phyloP scores from a whole-genome alignment of 1,139 yeast species.

The Blastobotrys capitulatus region DNA sequence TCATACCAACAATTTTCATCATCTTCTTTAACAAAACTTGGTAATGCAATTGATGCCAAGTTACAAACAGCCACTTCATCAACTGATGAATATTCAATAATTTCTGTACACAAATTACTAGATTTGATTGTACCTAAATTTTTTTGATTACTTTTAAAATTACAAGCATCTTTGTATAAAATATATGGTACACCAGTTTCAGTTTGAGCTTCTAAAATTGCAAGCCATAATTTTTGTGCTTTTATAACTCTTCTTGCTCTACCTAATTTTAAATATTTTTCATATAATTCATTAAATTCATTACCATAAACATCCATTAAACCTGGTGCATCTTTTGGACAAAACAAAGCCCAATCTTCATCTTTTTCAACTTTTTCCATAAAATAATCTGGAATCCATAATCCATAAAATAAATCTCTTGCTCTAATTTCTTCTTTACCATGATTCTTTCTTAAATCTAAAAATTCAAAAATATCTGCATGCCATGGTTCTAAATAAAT shows the following conservation, averaged over 20 bases:
- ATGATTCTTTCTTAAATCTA: constrained; percentile 70
- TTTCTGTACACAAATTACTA: constrained; percentile 77
- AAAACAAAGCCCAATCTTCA: constrained; percentile 70
- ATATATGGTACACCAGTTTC: constrained; percentile 84
- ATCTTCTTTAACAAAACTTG: constrained; percentile 46
- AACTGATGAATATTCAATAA: constrained; percentile 71
- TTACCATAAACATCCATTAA: constrained; percentile 64
- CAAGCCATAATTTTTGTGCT: constrained; percentile 74
- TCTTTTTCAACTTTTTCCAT: constrained; percentile 70
- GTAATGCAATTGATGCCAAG: constrained; percentile 72
- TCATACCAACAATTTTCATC: constrained; percentile 42
- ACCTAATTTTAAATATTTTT: constrained; percentile 56
- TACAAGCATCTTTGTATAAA: constrained; percentile 79
- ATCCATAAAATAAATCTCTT: constrained; percentile 73
- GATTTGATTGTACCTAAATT: constrained; percentile 75
- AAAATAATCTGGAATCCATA: constrained; percentile 80
- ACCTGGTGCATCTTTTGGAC: constrained; percentile 76
- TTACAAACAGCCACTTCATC: constrained; percentile 82
- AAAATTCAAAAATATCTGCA: constrained; percentile 65
- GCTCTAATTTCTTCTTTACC: constrained; percentile 84
- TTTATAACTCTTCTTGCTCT: constrained; percentile 53
- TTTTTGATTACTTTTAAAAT: constrained; percentile 67
- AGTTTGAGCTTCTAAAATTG: constrained; percentile 71
- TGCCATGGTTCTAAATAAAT: constrained; percentile 84
- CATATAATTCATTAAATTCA: constrained; percentile 58